Base-by-base conservation (phyloP, 495 filamentous ascomycete species). In the Thermochaetoides thermophila region DNA sequence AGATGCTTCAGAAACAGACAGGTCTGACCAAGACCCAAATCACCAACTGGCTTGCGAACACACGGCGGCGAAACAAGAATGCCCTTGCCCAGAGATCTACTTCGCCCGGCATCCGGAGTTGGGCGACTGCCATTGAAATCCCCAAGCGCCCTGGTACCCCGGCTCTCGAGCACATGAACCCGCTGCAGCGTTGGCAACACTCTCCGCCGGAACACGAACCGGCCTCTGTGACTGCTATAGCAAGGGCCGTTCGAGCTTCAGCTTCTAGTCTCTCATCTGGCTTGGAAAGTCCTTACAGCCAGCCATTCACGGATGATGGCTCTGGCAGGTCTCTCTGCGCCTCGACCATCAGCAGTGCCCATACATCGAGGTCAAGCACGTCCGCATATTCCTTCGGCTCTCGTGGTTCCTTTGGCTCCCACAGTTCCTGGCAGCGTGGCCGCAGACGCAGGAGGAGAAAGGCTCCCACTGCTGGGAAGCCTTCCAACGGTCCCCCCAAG, bases 131-230 rank as follows among this genome's bases (percentile, higher is more conserved):
- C 4, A 72, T 87, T 34, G 69, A 83, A 45, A 83, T 87, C 63
- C 79, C 51, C 14, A 60, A 48, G 36, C 53, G 59, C 35, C 58
- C 55, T 36, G 57, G 58, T 4, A 61, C 57, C 5, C 55, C 64
- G 39, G 55, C 59, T 18, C 39, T 73, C 16, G 69, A 77, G 21
- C 58, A 70, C 52, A 75, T 85, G 74, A 82, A 81, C 39, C 83
- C 83, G 8, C 53, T 91, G 29, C 81, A 91, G 56, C 66, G 83
- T 64, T 92, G 83, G 83, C 73, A 80, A 54, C 64, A 78, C 56
- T 85, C 81, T 34, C 83, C 83, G 6, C 83, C 83, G 13, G 82
- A 89, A 60, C 68, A 87, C 63, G 83, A 89, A 74, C 74, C 83
- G 27, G 83, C 82, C 42, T 69, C 78, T 9, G 73, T 81, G 17